A percentile compares a stretch with the other conserved stretches of the same genome.
These are phyloP conservation scores for Achaetomiella virescens DNA, from an alignment of 495 filamentous ascomycete genomes.

Conservation along the genomic window DNA sequence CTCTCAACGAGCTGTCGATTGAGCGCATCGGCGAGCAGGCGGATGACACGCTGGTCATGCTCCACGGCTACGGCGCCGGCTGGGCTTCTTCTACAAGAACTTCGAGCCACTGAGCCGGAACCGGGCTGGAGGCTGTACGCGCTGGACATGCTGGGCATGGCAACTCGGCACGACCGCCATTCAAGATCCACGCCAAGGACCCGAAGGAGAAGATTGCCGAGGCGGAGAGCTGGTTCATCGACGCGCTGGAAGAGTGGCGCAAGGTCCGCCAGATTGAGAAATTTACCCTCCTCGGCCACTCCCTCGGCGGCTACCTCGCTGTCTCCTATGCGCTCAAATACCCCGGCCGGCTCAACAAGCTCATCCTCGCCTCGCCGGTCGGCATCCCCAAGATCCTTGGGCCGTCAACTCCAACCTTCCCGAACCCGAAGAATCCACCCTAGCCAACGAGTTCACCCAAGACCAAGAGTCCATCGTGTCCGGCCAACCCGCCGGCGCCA, in stretches of 20 bases:
- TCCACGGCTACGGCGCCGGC: constrained; percentile 94
- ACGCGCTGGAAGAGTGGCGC: constrained; percentile 94
- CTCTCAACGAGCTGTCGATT: constrained; percentile 87
- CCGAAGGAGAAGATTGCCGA: constrained; percentile 76
- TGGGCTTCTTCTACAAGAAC: constrained; percentile 95
- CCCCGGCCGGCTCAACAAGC: constrained; percentile 85
- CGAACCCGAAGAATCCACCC: constrained; percentile 60
- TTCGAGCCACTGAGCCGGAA: constrained; percentile 77
- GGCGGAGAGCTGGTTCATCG: constrained; percentile 93
- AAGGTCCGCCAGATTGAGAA: constrained; percentile 79
- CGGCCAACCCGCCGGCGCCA: constrained; percentile 16
- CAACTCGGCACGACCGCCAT: constrained; percentile 75
- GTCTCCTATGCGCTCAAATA: constrained; percentile 95
- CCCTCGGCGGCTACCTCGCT: constrained; percentile 87
- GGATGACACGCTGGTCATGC: constrained; percentile 84
- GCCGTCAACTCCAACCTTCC: constrained; percentile 78
- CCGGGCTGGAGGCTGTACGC: constrained; percentile 86
- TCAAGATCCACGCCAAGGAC: constrained; percentile 76
- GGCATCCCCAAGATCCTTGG: constrained; percentile 91
- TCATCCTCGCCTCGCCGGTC: constrained; percentile 89
- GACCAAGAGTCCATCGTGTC: constrained; percentile 57
- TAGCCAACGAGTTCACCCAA: constrained; percentile 68
- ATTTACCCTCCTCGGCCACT: constrained; percentile 90
- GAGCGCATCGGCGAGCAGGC: constrained; percentile 75
- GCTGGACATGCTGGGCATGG: constrained; percentile 91